Conservation (phyloP, 192 early-diverging fungal species). For the Backusella macrospora region DNA sequence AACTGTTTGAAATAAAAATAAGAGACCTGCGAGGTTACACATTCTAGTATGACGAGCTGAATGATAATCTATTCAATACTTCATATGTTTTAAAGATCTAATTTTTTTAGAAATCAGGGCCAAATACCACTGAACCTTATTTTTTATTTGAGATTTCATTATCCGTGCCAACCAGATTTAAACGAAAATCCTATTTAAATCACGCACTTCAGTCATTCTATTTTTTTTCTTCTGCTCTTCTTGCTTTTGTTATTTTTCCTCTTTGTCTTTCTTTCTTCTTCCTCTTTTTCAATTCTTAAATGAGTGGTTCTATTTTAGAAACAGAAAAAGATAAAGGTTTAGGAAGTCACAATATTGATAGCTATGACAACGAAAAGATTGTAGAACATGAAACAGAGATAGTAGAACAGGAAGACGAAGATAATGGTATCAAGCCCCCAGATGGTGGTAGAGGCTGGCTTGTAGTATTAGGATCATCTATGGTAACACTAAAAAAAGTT, state of each 20-base stretch:
- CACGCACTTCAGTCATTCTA: neutral
- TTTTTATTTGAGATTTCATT: neutral
- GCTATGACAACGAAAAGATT: neutral
- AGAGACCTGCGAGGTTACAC: too few species aligned
- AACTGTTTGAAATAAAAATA: too few species aligned
- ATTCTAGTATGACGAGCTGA: too few species aligned
- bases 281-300: neutral
- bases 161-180: neutral
- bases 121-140: neutral
- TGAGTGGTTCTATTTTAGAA: neutral
- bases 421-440: constrained; percentile 37
- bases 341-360: neutral
- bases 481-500: constrained; percentile 36
- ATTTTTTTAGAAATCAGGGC: too few species aligned
- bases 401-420: neutral
- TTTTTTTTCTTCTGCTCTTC: neutral
- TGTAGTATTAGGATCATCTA: constrained; percentile 44
- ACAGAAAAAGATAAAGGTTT: neutral
- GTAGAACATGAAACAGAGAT: neutral
- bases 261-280: neutral
- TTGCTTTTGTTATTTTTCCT: neutral
- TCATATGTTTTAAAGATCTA: too few species aligned
- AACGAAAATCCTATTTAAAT: neutral
- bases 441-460: constrained; percentile 51
- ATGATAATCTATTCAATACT: too few species aligned